Evolutionary conservation across 768 basidiomycete species (phyloP).

Genomic region (Xerocomellus amylosporus): DNA sequence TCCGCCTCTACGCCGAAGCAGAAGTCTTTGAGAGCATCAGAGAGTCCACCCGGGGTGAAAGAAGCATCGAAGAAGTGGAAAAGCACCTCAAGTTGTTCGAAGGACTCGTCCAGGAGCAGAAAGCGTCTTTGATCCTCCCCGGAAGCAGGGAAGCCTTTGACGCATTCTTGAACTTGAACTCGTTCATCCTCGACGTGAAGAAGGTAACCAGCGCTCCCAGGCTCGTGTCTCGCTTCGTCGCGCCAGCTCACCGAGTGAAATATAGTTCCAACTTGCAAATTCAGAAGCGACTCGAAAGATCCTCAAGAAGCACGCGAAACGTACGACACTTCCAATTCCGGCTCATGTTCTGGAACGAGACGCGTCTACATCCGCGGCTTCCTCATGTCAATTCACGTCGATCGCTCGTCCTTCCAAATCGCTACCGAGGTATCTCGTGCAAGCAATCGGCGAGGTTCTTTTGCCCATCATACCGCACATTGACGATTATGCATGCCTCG

Average conservation of each 20-base stretch:
- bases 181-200: slow-evolving; percentile 76
- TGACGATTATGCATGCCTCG: slow-evolving; percentile 84
- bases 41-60: slow-evolving; percentile 67
- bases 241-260: not conserved
- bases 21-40: slow-evolving; percentile 78
- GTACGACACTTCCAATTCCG: slow-evolving; percentile 75
- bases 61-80: slow-evolving; percentile 68
- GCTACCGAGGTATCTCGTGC: slow-evolving; percentile 65
- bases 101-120: slow-evolving; percentile 50
- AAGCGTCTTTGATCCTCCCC: slow-evolving; percentile 52
- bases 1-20: slow-evolving; percentile 79
- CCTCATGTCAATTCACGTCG: slow-evolving; percentile 32
- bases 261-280: slow-evolving; percentile 77
- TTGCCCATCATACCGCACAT: slow-evolving; percentile 77
- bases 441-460: slow-evolving; percentile 78
- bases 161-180: slow-evolving; percentile 71
- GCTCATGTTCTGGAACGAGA: slow-evolving; percentile 22
- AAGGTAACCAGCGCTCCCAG: slow-evolving; percentile 45
- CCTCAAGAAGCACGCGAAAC: slow-evolving; percentile 91
- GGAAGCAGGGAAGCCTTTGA: slow-evolving; percentile 60
- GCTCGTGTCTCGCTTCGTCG: not conserved
- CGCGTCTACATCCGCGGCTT: slow-evolving; percentile 9
- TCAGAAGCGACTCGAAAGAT: slow-evolving; percentile 90
- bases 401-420: slow-evolving; percentile 33
- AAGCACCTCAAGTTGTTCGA: slow-evolving; percentile 60